Conservation (phyloP, 257 asterid species). For the Pogostemon cablin region DNA sequence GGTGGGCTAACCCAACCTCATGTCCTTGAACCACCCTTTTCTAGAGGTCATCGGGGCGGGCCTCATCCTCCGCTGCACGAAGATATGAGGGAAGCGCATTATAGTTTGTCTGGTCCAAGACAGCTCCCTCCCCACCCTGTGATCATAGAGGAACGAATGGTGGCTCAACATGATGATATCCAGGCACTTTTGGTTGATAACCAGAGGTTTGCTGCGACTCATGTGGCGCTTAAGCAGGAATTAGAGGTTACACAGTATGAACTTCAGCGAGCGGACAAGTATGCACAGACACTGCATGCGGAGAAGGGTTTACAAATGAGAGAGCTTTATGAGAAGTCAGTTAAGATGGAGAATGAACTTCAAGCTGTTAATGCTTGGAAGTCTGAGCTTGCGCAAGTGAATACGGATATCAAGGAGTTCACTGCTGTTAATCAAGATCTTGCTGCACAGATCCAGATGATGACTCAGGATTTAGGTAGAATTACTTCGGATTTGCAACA, state of each 20-base stretch:
- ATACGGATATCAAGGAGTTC: conserved; percentile 75
- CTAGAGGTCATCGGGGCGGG: conserved; percentile 54
- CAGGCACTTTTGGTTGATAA: conserved; percentile 80
- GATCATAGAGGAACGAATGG: conserved; percentile 73
- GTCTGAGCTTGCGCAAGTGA: conserved; percentile 83
- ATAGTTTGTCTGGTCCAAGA: conserved; percentile 62
- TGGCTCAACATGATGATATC: conserved; percentile 82
- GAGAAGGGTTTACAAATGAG: conserved; percentile 73
- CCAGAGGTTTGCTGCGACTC: conserved; percentile 94
- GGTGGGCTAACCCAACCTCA: conserved; percentile 57
- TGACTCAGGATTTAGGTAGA: conserved; percentile 86
- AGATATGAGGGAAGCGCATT: conserved; percentile 75
- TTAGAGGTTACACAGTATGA: conserved; percentile 76
- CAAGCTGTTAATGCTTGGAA: conserved; percentile 70
- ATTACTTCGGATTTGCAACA: conserved; percentile 77
- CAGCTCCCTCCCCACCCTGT: conserved; percentile 74
- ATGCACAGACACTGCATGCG: conserved; percentile 64
- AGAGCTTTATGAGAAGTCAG: conserved; percentile 77
- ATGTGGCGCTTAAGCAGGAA: conserved; percentile 91
- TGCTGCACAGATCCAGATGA: conserved; percentile 69
- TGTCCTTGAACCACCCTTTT: conserved; percentile 54
- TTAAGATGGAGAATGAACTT: conserved; percentile 77
- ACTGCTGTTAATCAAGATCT: conserved; percentile 79
- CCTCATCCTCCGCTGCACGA: conserved; percentile 64
- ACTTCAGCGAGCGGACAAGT: conserved; percentile 79